A percentile compares a stretch with the other conserved stretches of the same genome.
phyloP scores from a whole-genome alignment of 2,329 filamentous ascomycete genomes.

The Aspergillus ochraceoroseus region DNA sequence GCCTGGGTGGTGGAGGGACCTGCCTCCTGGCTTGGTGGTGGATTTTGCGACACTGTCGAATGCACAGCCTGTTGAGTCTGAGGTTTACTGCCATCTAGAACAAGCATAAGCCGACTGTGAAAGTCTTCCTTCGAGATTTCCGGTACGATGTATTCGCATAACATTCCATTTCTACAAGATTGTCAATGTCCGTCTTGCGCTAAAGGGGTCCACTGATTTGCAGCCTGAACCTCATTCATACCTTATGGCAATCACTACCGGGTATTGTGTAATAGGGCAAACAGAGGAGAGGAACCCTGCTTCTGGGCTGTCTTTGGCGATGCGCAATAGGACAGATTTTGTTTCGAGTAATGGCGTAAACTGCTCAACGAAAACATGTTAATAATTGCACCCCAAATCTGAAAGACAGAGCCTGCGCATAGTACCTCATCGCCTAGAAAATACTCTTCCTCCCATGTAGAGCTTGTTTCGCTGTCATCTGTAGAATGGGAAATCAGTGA shows the following conservation, averaged over 20 bases:
- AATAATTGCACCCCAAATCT: slow-evolving; percentile 10
- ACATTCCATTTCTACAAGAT: slow-evolving; percentile 61
- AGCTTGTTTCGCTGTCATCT: slow-evolving; percentile 68
- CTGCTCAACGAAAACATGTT: slow-evolving; percentile 36
- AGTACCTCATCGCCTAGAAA: slow-evolving; percentile 51
- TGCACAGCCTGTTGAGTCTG: not conserved
- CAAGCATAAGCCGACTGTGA: slow-evolving; percentile 50
- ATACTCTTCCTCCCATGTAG: slow-evolving; percentile 67
- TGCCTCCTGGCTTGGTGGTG: slow-evolving; percentile 8
- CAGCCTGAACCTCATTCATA: slow-evolving; percentile 34
- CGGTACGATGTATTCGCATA: slow-evolving; percentile 69
- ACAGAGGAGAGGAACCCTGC: slow-evolving; percentile 76
- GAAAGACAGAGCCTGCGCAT: not conserved
- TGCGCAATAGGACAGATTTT: slow-evolving; percentile 64
- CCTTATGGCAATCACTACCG: slow-evolving; percentile 74
- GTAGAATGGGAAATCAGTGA: slow-evolving; percentile 1
- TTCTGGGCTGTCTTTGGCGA: slow-evolving; percentile 70
- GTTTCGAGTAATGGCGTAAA: slow-evolving; percentile 54
- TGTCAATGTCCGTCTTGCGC: slow-evolving; percentile 15
- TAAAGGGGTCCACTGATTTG: not conserved
- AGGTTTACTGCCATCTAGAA: slow-evolving; percentile 32
- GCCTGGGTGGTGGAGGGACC: slow-evolving; percentile 6
- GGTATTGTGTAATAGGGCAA: slow-evolving; percentile 72
- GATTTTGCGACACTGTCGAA: slow-evolving; percentile 1
- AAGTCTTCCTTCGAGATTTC: slow-evolving; percentile 65